Conservation (phyloP, 2,329 filamentous ascomycete species). For the Rutstroemia sp. region DNA sequence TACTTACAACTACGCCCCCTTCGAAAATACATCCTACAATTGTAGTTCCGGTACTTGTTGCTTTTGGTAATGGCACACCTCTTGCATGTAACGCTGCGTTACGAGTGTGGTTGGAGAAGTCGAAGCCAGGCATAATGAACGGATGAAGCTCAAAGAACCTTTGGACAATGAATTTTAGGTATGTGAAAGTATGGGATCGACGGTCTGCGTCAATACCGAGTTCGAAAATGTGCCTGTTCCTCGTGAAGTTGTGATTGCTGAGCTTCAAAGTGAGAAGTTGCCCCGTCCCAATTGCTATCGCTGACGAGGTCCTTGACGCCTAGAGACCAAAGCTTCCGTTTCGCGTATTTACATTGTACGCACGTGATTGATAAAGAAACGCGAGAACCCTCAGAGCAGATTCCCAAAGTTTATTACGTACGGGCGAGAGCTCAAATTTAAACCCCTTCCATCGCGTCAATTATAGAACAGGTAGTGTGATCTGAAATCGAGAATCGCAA, state of each 20-base stretch:
- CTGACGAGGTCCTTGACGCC: conserved; percentile 11
- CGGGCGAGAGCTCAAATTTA: not conserved
- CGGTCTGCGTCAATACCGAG: not conserved
- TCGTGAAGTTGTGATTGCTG: not conserved
- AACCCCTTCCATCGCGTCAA: not conserved
- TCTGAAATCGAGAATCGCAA: not conserved
- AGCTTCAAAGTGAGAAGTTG: conserved; percentile 1
- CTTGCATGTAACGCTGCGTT: conserved; percentile 92
- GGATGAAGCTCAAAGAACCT: conserved; percentile 16
- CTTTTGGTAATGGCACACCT: conserved; percentile 92
- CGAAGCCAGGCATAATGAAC: conserved; percentile 83
- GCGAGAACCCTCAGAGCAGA: not conserved
- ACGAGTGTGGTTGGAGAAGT: conserved; percentile 99
- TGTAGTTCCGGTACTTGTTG: conserved; percentile 96
- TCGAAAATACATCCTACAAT: conserved; percentile 97
- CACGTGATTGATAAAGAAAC: conserved; percentile 3
- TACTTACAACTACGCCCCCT: conserved; percentile 83
- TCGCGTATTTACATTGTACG: conserved; percentile 1
- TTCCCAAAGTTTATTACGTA: not conserved
- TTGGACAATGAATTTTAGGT: not conserved
- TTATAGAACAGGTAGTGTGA: not conserved
- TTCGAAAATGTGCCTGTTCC: too few species aligned
- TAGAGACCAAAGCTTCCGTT: conserved; percentile 1
- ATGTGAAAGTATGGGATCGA: not conserved
- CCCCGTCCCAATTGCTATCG: conserved; percentile 6